Base-by-base conservation (phyloP, 2,329 filamentous ascomycete genomes). In the Alternaria metachromatica region DNA sequence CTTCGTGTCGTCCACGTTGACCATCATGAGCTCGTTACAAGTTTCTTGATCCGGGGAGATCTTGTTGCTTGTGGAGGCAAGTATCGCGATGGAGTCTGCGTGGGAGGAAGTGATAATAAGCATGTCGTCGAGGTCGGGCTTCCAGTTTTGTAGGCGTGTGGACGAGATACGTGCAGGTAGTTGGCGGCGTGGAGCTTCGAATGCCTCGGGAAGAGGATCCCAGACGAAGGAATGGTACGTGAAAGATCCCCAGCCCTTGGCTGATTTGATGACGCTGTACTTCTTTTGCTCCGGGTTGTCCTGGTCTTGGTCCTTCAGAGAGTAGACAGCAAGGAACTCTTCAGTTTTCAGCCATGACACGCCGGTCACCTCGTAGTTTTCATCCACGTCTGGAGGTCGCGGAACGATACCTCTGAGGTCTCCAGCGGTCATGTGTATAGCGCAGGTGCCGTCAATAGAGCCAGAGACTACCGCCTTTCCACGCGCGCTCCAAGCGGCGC, bases 381-480 rank as follows among this genome's bases (percentile, higher is more conserved):
- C 83, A 65, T 85, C 85, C 8, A 96, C 73, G 61, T 86, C 86
- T 6, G 92, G 89, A 3, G 95, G 93, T 62, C 88, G 88, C 23
- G 94, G 93, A 50, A 99, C 92, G 56, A 90, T 86, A 37, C 87
- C 94, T 81, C 95, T 96, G 26, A 87, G 85, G 44, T 87, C 87
- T 50, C 95, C 95, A 71, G 93, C 88, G 0, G 92, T 92, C 8
- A 92, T 93, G 87, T 98, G 90, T 78, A 97, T 94, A 60, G 87
- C 87, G 56, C 91, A 89, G 12, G 89, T 90, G 62, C 96, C 96
- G 80, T 97, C 89, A 7, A 86, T 89, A 71, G 96, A 84, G 15
- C 96, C 96, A 69, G 93, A 94, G 48, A 97, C 90, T 46, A 99
- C 84, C 77, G 98, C 95, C 78, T 97, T 99, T 50, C 96, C 96